A percentile compares a stretch with the other conserved stretches of the same genome.
Conservation (phyloP, 2,329 filamentous ascomycete species). For the Microsporum canis region DNA sequence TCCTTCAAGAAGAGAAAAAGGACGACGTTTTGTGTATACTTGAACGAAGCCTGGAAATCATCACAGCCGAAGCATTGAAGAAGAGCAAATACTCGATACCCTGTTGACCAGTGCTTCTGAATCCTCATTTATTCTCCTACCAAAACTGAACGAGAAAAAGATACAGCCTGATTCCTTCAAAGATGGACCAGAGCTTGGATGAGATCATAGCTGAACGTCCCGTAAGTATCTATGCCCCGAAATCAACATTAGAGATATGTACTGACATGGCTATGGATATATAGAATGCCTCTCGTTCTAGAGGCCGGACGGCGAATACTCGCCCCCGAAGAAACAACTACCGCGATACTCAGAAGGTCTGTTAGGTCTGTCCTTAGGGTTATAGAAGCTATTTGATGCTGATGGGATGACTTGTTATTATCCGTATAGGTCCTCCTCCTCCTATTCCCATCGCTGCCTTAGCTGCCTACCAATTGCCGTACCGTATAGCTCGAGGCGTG, state of each 20-base stretch:
- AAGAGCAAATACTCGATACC: not conserved
- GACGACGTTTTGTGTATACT: not conserved
- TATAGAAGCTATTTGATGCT: conserved; percentile 5
- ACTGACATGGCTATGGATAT: not conserved
- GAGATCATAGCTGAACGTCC: conserved; percentile 53
- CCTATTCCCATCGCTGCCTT: conserved; percentile 27
- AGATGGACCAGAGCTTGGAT: conserved; percentile 54
- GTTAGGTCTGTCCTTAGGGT: conserved; percentile 6
- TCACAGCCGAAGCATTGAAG: not conserved
- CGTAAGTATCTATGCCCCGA: conserved; percentile 29
- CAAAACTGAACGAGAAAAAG: not conserved
- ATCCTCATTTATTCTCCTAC: not conserved
- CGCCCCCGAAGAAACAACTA: conserved; percentile 42
- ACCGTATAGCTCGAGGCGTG: conserved; percentile 24
- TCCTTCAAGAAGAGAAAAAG: not conserved
- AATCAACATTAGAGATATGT: not conserved
- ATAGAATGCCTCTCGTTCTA: conserved; percentile 21
- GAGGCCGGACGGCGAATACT: conserved; percentile 21
- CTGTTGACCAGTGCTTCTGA: not conserved
- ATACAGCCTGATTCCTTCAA: not conserved
- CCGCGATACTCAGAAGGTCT: conserved; percentile 81
- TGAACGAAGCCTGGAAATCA: not conserved
- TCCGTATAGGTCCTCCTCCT: conserved; percentile 35
- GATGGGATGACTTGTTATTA: conserved; percentile 15
- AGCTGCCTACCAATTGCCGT: conserved; percentile 17